Evolutionary conservation across 2,329 filamentous ascomycete species (phyloP), one percentile per base, ranked within the genome.

Genomic region (Sclerotinia minor): DNA sequence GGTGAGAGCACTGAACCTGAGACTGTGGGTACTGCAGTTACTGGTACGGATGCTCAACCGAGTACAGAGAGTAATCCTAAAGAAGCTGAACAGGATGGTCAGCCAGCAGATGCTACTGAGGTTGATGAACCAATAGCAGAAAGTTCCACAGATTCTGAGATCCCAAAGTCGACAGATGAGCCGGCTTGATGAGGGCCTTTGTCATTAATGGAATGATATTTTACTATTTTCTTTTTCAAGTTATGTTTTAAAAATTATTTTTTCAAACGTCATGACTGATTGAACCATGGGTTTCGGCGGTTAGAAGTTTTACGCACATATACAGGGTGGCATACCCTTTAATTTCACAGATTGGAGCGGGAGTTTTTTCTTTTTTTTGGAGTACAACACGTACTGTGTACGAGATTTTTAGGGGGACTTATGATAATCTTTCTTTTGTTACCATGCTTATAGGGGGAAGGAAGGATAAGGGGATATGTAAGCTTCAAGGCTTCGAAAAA

Each of bases 391-490:
- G 59, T 61, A 61, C 59, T 26, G 7, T 15, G 29, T 61, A 61
- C 45, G 45, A 61, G 59, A 79, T 83, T 29, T 49, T 61, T 32
- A 38, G n/a, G n/a, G 6, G n/a, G 50, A 15, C 26, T 57, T 9
- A 57, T 41, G 54, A 57, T 44, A 26, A 50, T 38, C 4, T 61
- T 38, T 26, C 21, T 38, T 61, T 38, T 19, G n/a, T 38, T 35
- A 32, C 24, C 7, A 50, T 50, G 29, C 29, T n/a, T 47, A 49
- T 29, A 60, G 15, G 21, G n/a, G n/a, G n/a, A n/a, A n/a, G n/a
- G 21, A 38, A 24, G 7, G 26, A 49, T 19, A 19, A 50, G 19
- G 26, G 2, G 59, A 13, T 38, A 50, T 1, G 44, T 50, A 61
- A 32, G 29, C 45, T 50, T 49, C 8, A 24, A 5, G 29, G 7